Conservation (phyloP, 2,329 filamentous ascomycete species). For the Raffaelea ambrosiae region DNA sequence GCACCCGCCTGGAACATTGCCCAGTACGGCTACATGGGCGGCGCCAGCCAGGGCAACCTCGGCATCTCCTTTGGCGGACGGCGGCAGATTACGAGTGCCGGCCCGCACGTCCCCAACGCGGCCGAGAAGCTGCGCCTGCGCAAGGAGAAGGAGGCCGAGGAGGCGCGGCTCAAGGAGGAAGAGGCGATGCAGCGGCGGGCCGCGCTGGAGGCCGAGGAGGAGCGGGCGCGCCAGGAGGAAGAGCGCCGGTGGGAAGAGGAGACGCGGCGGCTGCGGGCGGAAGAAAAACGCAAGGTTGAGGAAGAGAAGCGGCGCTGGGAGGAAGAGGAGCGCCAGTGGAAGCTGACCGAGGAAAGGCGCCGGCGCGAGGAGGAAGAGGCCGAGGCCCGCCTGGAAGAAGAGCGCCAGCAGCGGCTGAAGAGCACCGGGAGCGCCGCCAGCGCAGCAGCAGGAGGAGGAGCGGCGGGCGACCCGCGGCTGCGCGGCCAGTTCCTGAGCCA, state of each 20-base stretch:
- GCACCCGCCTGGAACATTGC: conserved; percentile 96
- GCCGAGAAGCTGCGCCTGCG: conserved; percentile 73
- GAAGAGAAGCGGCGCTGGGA: conserved; percentile 58
- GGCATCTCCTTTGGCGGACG: conserved; percentile 87
- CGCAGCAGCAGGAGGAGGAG: neutral
- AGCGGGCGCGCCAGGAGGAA: conserved; percentile 52
- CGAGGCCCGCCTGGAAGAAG: conserved; percentile 62
- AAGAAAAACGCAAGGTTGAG: conserved; percentile 43
- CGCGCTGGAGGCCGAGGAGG: conserved; percentile 49
- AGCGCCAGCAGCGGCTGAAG: conserved; percentile 52
- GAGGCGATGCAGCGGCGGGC: conserved; percentile 19
- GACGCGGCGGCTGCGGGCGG: conserved; percentile 48
- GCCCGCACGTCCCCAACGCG: conserved; percentile 69
- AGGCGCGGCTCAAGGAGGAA: conserved; percentile 32
- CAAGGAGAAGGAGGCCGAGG: conserved; percentile 48
- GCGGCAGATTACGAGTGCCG: conserved; percentile 81
- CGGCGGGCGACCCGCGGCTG: conserved; percentile 51
- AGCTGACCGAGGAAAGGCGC: conserved; percentile 58
- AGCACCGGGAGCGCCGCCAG: conserved; percentile 39
- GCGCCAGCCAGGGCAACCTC: conserved; percentile 90
- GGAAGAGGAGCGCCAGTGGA: conserved; percentile 63
- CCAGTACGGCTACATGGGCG: conserved; percentile 97
- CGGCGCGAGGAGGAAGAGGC: conserved; percentile 60
- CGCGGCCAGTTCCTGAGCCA: conserved; percentile 81
- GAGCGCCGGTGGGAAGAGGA: conserved; percentile 61